phyloP scores from a whole-genome alignment of 345 rosid genomes.

The Tarenaya hassleriana region DNA sequence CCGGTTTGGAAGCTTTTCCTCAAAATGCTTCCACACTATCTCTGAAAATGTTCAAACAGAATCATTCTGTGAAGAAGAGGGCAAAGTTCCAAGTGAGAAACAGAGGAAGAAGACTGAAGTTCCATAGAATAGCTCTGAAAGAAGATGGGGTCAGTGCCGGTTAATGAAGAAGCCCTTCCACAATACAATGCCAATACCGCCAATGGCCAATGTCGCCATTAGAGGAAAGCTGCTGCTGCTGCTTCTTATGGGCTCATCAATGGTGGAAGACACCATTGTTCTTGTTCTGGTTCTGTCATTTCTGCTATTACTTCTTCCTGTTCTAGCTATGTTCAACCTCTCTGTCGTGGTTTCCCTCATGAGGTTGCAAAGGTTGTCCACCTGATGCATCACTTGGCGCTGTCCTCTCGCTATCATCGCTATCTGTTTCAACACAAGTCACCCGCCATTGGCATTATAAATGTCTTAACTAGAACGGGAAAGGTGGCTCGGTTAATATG shows the following conservation, averaged over 20 bases:
- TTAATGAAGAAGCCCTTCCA: slow-evolving; percentile 39
- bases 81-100: slow-evolving; percentile 13
- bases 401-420: slow-evolving; percentile 57
- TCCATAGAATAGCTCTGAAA: slow-evolving; percentile 3
- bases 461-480: not conserved
- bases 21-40: no score
- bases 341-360: slow-evolving; percentile 43
- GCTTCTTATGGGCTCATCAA: slow-evolving; percentile 33
- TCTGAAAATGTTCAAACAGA: no score
- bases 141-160: slow-evolving; percentile 26
- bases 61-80: no score
- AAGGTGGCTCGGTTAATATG: slow-evolving; percentile 7
- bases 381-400: slow-evolving; percentile 66
- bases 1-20: no score
- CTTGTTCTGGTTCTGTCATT: slow-evolving; percentile 16
- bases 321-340: slow-evolving; percentile 34
- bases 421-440: slow-evolving; percentile 47
- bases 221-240: slow-evolving; percentile 38
- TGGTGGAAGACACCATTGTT: slow-evolving; percentile 27
- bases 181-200: slow-evolving; percentile 61
- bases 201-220: slow-evolving; percentile 45
- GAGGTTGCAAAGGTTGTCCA: slow-evolving; percentile 61
- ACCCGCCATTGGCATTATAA: no score
- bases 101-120: not conserved
- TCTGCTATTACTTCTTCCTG: slow-evolving; percentile 22